Conservation (phyloP, 805 yeast species). For the Wickerhamiella domercqiae region DNA sequence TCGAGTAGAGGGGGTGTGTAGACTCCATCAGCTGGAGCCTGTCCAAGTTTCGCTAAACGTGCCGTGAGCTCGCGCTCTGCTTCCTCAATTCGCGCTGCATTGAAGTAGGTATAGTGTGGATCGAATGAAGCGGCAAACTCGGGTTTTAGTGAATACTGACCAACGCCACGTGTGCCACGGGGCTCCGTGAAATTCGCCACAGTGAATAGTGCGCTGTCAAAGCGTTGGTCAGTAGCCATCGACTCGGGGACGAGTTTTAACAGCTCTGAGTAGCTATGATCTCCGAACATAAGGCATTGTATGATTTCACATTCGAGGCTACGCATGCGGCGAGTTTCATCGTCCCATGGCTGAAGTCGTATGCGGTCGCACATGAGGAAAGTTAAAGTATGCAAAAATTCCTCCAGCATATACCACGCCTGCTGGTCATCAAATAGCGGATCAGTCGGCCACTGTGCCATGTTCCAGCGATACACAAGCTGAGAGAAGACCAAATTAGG, state of each 20-base stretch:
- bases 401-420: constrained; percentile 58
- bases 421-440: constrained; percentile 24
- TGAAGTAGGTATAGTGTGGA: constrained; percentile 68
- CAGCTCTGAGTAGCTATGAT: constrained; percentile 55
- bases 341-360: constrained; percentile 35
- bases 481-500: constrained; percentile 44
- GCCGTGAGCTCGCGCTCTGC: constrained; percentile 52
- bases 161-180: constrained; percentile 38
- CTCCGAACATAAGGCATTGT: constrained; percentile 67
- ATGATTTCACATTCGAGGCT: constrained; percentile 57
- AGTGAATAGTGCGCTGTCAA: constrained; percentile 44
- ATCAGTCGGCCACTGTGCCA: constrained; percentile 42
- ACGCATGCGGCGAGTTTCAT: constrained; percentile 32
- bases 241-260: constrained; percentile 61
- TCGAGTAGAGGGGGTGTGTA: constrained; percentile 36
- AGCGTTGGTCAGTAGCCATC: constrained; percentile 52
- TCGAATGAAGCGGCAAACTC: constrained; percentile 42
- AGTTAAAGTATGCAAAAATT: constrained; percentile 53
- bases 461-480: constrained; percentile 54
- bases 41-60: constrained; percentile 28
- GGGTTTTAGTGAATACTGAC: constrained; percentile 53
- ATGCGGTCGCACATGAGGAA: constrained; percentile 53
- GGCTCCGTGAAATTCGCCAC: constrained; percentile 54
- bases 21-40: constrained; percentile 34
- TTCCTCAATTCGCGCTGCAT: constrained; percentile 69